Evolutionary conservation across 805 yeast genomes (phyloP), one percentile per base, ranked within the genome.

Genomic region (Candida lessepsii): DNA sequence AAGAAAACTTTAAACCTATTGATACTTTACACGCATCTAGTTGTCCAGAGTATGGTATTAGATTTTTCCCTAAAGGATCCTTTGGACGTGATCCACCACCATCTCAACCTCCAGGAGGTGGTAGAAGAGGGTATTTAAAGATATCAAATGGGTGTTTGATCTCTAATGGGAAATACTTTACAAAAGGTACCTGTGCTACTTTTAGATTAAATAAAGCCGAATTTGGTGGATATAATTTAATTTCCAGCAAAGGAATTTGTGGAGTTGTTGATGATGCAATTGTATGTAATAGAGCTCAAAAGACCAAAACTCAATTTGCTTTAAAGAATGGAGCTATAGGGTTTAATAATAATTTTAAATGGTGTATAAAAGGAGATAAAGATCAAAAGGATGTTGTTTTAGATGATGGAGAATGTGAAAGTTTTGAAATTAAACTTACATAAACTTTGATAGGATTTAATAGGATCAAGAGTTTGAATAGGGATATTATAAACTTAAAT

Each of bases 111-210:
- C 39, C 46, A 19, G 23, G 29, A 3, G 20, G 18, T 20, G 41
- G 39, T 3, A 28, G 14, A 13, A 40, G 37, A 24, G 49, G 47
- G 2, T 47, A 29, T 23, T 35, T 47, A 24, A 45, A 45, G 25
- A 30, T 45, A 1, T 26, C 38, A 2, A 23, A 47, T 23, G 96
- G 96, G 8, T 87, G 96, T 61, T 65, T 91, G 43, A 91, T 90
- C 53, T 78, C 85, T 45, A 85, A 78, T 53, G 99, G 99, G 3
- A 75, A 79, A 49, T 90, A 95, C 93, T 86, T 83, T 63, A 57
- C 74, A 4, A 70, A 73, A 13, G 96, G 96, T 1, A 78, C 93
- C 0, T 91, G 97, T 61, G 98, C 96, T 4, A 79, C 83, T 4
- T 90, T 72, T 63, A 71, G 71, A 18, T 51, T 85, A 18, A 38